These are phyloP conservation scores for Lepidopterella palustris DNA, from an alignment of 495 filamentous ascomycete species.

Conservation along the genomic window DNA sequence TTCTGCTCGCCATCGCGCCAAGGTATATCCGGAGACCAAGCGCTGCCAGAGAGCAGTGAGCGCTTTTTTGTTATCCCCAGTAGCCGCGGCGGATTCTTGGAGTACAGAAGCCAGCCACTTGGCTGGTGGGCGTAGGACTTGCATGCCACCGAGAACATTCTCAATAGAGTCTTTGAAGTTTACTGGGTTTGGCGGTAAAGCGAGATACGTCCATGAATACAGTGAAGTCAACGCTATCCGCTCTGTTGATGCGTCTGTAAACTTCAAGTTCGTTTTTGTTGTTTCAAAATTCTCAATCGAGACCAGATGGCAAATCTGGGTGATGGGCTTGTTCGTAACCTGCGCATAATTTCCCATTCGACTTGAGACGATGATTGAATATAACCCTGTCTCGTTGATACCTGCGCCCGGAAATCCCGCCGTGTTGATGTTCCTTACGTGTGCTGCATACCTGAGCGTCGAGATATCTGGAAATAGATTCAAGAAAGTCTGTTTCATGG, in stretches of 20 bases:
- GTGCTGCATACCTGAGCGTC: constrained; percentile 38
- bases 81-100: not conserved
- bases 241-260: not conserved
- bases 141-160: constrained; percentile 6
- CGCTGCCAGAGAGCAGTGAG: constrained; percentile 16
- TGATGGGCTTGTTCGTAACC: not conserved
- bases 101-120: not conserved
- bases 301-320: constrained; percentile 6
- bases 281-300: constrained; percentile 3
- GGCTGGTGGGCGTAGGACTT: constrained; percentile 8
- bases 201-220: constrained; percentile 43
- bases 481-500: not conserved
- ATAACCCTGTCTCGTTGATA: constrained; percentile 32
- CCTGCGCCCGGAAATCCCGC: constrained; percentile 35
- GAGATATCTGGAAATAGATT: constrained; percentile 17
- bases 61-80: not conserved
- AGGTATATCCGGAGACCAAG: constrained; percentile 39
- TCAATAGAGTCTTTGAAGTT: constrained; percentile 33
- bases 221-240: constrained; percentile 40
- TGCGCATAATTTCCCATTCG: constrained; percentile 35
- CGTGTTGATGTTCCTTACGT: constrained; percentile 42
- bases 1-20: constrained; percentile 32
- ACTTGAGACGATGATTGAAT: constrained; percentile 35
- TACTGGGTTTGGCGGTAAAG: constrained; percentile 34
- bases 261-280: constrained; percentile 1